phyloP scores from a whole-genome alignment of 441 rosid species.

The Corymbia calophylla region DNA sequence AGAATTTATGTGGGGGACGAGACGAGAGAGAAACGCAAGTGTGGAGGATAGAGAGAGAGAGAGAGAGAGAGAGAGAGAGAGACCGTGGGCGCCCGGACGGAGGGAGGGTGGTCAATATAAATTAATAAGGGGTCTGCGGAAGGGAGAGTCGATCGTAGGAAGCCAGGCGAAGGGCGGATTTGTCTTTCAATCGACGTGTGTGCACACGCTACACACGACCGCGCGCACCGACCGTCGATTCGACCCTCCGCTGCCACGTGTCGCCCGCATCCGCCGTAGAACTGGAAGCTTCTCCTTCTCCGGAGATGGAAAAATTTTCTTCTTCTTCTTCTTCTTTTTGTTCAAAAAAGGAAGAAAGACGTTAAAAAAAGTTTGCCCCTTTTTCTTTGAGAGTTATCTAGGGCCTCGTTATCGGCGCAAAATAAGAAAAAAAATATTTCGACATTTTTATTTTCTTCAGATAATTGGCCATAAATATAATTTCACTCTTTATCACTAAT shows the following conservation, averaged over 20 bases:
- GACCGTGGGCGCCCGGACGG: too few relatives aligned
- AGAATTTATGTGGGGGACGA: background rate
- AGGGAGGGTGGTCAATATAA: background rate
- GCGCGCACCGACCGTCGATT: background rate
- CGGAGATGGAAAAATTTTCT: background rate
- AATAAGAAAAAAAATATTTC: background rate
- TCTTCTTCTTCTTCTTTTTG: background rate
- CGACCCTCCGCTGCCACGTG: background rate
- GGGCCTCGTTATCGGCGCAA: background rate
- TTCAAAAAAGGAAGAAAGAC: background rate
- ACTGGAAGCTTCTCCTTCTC: background rate
- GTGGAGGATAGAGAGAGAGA: background rate
- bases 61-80: background rate
- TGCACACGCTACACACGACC: accelerated
- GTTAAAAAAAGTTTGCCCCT: background rate
- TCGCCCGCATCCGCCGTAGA: background rate
- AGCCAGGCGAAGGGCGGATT: background rate
- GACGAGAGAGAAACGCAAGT: background rate
- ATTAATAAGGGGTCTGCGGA: background rate
- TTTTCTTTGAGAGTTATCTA: background rate
- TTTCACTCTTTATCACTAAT: background rate
- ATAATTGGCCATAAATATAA: background rate
- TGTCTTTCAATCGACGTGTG: background rate
- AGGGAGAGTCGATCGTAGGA: accelerated
- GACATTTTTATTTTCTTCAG: background rate